These are phyloP conservation scores for Fusarium sambucinum DNA, from an alignment of 2,329 filamentous ascomycete genomes.

Conservation along the genomic window DNA sequence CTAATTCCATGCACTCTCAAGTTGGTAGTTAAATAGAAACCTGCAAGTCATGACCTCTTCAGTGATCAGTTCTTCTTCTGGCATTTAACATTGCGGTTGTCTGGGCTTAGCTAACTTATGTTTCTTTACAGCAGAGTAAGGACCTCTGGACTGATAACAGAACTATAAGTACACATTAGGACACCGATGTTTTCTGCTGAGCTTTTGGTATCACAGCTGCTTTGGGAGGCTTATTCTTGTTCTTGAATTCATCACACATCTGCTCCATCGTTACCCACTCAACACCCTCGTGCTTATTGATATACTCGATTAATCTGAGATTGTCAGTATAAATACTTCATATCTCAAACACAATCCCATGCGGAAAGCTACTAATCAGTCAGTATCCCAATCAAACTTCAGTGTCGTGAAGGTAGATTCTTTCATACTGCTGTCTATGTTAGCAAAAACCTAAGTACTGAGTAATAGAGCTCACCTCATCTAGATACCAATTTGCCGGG, in stretches of 20 bases:
- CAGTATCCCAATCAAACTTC: not conserved
- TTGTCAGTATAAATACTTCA: not conserved
- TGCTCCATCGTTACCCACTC: slow-evolving; percentile 78
- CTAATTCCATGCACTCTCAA: too few relatives aligned
- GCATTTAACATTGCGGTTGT: too few relatives aligned
- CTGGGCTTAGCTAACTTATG: too few relatives aligned
- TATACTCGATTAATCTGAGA: slow-evolving; percentile 68
- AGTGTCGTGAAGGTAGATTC: accelerated
- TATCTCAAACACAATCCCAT: accelerated
- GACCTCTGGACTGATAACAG: too few relatives aligned
- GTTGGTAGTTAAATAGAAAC: too few relatives aligned
- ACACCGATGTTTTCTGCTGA: not conserved
- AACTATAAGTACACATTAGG: too few relatives aligned
- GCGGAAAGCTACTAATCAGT: slow-evolving; percentile 55
- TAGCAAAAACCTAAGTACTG: accelerated
- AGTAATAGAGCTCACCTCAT: slow-evolving; percentile 54
- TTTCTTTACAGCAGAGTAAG: too few relatives aligned
- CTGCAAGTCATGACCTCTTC: too few relatives aligned
- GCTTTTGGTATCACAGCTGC: slow-evolving; percentile 60
- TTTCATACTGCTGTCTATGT: not conserved
- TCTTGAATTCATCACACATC: slow-evolving; percentile 80
- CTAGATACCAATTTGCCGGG: slow-evolving; percentile 71
- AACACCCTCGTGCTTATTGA: slow-evolving; percentile 71
- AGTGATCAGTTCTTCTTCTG: too few relatives aligned
- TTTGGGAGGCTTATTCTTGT: slow-evolving; percentile 67